A percentile compares a stretch with the other conserved stretches of the same genome.
Conservation (phyloP, 2,329 filamentous ascomycete genomes). For the Beauveria sp. region DNA sequence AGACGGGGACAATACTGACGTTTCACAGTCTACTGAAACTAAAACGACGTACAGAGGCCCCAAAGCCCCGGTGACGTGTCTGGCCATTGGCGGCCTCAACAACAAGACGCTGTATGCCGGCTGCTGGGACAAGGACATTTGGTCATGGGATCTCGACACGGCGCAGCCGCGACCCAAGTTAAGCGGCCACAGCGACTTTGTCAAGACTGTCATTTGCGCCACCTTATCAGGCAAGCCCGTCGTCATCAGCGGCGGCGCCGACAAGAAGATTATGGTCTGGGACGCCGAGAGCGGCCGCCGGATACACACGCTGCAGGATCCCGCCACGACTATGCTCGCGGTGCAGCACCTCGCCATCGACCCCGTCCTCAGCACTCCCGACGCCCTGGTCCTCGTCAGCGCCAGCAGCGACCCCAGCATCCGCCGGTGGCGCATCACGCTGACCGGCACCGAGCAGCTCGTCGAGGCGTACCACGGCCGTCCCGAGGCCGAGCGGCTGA, state of each 20-base stretch:
- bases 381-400: conserved; percentile 58
- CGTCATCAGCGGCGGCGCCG: conserved; percentile 68
- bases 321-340: conserved; percentile 62
- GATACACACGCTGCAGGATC: conserved; percentile 71
- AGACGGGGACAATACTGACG: background rate
- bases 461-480: conserved; percentile 35
- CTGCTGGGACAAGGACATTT: conserved; percentile 90
- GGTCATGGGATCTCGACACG: conserved; percentile 68
- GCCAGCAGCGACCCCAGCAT: conserved; percentile 77
- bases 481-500: conserved; percentile 36
- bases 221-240: conserved; percentile 52
- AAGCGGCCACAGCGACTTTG: conserved; percentile 80
- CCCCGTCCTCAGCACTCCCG: conserved; percentile 45
- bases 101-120: conserved; percentile 68
- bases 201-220: conserved; percentile 68
- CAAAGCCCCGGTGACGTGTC: conserved; percentile 68
- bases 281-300: conserved; percentile 59
- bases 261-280: conserved; percentile 80
- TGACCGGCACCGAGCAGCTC: conserved; percentile 47
- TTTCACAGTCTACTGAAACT: conserved; percentile 22
- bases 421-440: conserved; percentile 62
- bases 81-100: conserved; percentile 55
- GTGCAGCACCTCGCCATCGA: conserved; percentile 73
- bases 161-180: conserved; percentile 50
- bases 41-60: conserved; percentile 59